Conservation (phyloP, 495 filamentous ascomycete genomes). For the Polyplosphaeria fusca region DNA sequence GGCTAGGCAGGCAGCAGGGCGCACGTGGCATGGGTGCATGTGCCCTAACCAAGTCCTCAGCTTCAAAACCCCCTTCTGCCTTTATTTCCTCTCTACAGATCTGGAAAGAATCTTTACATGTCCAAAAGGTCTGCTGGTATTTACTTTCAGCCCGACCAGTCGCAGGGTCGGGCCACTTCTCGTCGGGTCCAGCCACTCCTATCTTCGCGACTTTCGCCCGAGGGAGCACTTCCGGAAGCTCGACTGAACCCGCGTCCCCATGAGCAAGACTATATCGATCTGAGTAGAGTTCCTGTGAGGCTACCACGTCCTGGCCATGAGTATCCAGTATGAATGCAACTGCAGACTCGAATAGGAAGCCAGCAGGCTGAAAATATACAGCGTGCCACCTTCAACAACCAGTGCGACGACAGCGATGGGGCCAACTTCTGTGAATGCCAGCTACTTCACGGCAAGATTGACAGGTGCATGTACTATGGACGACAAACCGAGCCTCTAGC, state of each 20-base stretch:
- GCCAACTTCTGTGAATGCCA: conserved; percentile 3
- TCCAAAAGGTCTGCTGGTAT: not conserved
- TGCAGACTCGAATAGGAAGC: not conserved
- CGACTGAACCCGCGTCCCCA: too few relatives aligned
- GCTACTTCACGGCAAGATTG: not conserved
- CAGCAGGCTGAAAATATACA: not conserved
- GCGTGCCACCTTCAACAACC: not conserved
- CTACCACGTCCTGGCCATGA: not conserved
- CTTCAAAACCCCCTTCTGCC: not conserved
- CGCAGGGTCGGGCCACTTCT: too few relatives aligned
- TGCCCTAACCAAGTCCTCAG: too few relatives aligned
- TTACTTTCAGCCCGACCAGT: not conserved
- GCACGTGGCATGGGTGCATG: too few relatives aligned
- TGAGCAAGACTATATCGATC: too few relatives aligned
- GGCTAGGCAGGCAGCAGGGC: too few relatives aligned
- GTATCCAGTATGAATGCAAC: not conserved
- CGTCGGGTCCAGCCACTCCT: too few relatives aligned
- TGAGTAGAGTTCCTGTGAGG: too few relatives aligned
- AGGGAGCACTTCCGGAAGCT: too few relatives aligned
- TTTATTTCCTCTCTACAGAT: not conserved
- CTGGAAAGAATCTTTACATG: not conserved
- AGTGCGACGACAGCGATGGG: conserved; percentile 2
- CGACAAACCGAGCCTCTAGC: conserved; percentile 1
- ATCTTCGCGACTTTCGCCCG: too few relatives aligned
- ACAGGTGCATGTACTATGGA: not conserved